Evolutionary conservation across 2,329 filamentous ascomycete genomes (phyloP).

Genomic region (Aspergillus pseudoglaucus): DNA sequence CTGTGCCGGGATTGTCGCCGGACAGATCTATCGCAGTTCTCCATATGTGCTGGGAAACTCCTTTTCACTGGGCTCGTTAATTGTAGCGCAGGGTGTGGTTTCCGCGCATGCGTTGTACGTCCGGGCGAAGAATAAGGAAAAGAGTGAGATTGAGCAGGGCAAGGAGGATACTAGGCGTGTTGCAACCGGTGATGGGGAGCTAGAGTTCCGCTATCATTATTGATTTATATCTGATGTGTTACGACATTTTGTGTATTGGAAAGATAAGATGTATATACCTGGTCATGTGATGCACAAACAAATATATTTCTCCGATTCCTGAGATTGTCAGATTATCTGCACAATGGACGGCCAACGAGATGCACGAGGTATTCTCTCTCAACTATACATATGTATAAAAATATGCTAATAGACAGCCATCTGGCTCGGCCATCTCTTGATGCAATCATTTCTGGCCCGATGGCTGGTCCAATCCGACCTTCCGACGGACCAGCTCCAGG

Average conservation of each 20-base stretch:
- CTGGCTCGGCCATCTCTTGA: not conserved
- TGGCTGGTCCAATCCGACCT: not conserved
- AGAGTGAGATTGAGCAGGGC: slow-evolving; percentile 35
- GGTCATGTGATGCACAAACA: too few relatives aligned
- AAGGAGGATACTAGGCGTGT: slow-evolving; percentile 41
- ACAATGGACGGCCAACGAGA: too few relatives aligned
- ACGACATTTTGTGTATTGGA: too few relatives aligned
- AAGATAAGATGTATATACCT: too few relatives aligned
- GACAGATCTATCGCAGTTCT: slow-evolving; percentile 38
- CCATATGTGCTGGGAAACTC: slow-evolving; percentile 33
- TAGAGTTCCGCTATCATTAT: slow-evolving; percentile 46
- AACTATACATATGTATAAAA: too few relatives aligned
- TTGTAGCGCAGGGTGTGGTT: slow-evolving; percentile 33
- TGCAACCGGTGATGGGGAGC: slow-evolving; percentile 41
- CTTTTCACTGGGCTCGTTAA: slow-evolving; percentile 32
- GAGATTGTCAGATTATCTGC: too few relatives aligned
- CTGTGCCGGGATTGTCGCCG: slow-evolving; percentile 43
- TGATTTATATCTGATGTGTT: slow-evolving; percentile 3
- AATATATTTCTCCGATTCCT: too few relatives aligned
- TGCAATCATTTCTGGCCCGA: not conserved
- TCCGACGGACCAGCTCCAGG: not conserved
- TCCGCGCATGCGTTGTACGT: slow-evolving; percentile 39
- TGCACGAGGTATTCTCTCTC: too few relatives aligned
- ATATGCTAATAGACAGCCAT: not conserved
- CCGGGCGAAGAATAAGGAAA: slow-evolving; percentile 34